Evolutionary conservation across 1,284 basidiomycete species (phyloP), one percentile per base, ranked within the genome.

Genomic region (Heterobasidion annosum): DNA sequence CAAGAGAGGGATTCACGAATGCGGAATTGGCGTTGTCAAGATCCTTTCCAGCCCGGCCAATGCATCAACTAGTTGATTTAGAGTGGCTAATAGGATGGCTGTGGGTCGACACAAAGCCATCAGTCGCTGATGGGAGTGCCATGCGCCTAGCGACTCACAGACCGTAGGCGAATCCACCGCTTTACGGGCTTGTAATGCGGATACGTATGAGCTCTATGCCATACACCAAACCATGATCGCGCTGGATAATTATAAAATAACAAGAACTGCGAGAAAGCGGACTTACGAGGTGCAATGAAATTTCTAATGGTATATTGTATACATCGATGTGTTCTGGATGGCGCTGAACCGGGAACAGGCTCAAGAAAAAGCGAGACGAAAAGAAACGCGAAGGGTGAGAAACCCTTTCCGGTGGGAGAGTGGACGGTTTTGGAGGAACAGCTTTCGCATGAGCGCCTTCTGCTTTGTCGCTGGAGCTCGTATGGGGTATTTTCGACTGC

Each of bases 11-110:
- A 59, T 62, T 18, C 34, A 89, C 75, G 83, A 87, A 70, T 87
- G 90, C 1, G 88, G 88, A 48, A 91, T 88, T 0, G 88, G 88
- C 0, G 86, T 90, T 0, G 87, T 89, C 12, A 90, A 70, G 59
- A 91, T 88, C 46, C 88, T 74, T 64, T 91, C 88, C 3, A 91
- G 72, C 4, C 82, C 82, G 7, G 83, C 83, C 45, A 91, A 68
- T 13, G 82, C 78, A 53, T 90, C 85, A 3, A 81, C 79, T 44
- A 91, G 75, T 58, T 77, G 73, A 60, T 76, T 77, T 8, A 89
- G 64, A 1, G 79, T 63, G 2, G 61, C 62, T 0, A 85, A 56
- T 16, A 90, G 68, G n/a, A 70, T 66, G 61, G 79, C 84, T 25
- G 86, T 55, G 7, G 19, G 34, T 19, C 52, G 8, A 33, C 19